phyloP scores from a whole-genome alignment of 495 filamentous ascomycete genomes.

The Talaromyces proteolyticus region DNA sequence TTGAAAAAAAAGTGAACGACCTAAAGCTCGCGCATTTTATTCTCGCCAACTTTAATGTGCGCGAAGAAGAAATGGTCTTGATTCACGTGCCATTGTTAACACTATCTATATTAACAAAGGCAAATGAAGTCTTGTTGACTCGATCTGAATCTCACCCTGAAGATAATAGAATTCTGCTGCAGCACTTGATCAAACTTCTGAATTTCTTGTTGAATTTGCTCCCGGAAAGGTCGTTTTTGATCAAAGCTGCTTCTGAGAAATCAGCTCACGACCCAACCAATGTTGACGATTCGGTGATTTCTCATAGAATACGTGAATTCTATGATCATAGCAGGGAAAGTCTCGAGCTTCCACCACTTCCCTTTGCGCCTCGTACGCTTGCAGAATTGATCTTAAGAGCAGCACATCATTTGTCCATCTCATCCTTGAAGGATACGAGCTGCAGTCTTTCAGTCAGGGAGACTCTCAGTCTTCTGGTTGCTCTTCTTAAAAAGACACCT shows the following conservation, averaged over 20 bases:
- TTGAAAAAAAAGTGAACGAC: slow-evolving; percentile 37
- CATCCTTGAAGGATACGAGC: slow-evolving; percentile 21
- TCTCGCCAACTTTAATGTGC: slow-evolving; percentile 81
- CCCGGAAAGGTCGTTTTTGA: slow-evolving; percentile 63
- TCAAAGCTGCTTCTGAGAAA: slow-evolving; percentile 24
- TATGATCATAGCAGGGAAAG: slow-evolving; percentile 48
- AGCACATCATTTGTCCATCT: slow-evolving; percentile 47
- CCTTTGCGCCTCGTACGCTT: slow-evolving; percentile 50
- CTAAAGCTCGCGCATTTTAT: slow-evolving; percentile 77
- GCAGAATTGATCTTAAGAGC: slow-evolving; percentile 58
- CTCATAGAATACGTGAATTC: slow-evolving; percentile 57
- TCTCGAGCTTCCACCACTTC: slow-evolving; percentile 40
- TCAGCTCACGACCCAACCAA: slow-evolving; percentile 12
- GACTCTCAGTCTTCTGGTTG: slow-evolving; percentile 43
- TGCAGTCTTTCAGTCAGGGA: slow-evolving; percentile 27
- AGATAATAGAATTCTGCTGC: slow-evolving; percentile 18
- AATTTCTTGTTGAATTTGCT: slow-evolving; percentile 48
- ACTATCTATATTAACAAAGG: slow-evolving; percentile 59
- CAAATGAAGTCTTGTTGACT: slow-evolving; percentile 18
- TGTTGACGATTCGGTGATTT: slow-evolving; percentile 34
- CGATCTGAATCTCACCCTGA: slow-evolving; percentile 9
- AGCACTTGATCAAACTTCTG: slow-evolving; percentile 24
- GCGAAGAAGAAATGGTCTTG: slow-evolving; percentile 91
- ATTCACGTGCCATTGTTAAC: slow-evolving; percentile 75
- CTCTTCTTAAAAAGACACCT: slow-evolving; percentile 53